Evolutionary conservation across 768 basidiomycete genomes (phyloP), one percentile per base, ranked within the genome.

Genomic region (Amanita rubescens): DNA sequence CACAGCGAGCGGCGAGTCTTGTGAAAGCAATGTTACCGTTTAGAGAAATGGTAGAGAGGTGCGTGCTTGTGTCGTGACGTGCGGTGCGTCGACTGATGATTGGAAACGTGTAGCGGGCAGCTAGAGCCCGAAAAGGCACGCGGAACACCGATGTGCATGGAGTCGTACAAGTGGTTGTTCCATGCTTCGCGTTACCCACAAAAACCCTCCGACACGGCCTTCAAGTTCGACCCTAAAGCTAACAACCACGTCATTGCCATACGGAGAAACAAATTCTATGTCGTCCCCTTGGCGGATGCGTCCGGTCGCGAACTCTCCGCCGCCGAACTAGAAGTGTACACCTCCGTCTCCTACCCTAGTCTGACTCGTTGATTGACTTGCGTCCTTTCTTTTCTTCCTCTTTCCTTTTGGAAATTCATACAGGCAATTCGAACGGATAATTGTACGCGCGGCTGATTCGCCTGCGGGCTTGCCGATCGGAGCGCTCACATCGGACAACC

Each of bases 151-250:
- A 74, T 98, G 7, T 87, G 87, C 69, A 96, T 95, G 91, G 75
- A 74, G 0, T 91, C 91, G n/a, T 96, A 95, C 79, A 85, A 93
- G 67, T 95, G 93, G 86, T 76, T 98, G 76, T 99, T 99, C 81
- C 96, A 98, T 68, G 76, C 94, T 0, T 83, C 80, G n/a, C 84
- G 96, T 19, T 86, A 92, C 66, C 96, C 96, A 3, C 75, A 75
- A 48, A 83, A 87, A 57, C 88, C 90, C 0, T 79, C 82, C 3
- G 96, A 98, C 63, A 87, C 83, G 0, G 91, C 90, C 5, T 70
- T 69, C 51, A 94, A 93, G 68, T 95, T 92, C 66, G 80, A 89
- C 59, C 71, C 87, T 1, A 67, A 70, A 44, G 66, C 73, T 12
- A 78, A 95, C 70, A 90, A 96, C 59, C 94, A 98, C 69, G 78